These are phyloP conservation scores for Sporopachydermia lactativora DNA, from an alignment of 805 yeast genomes.

Conservation along the genomic window DNA sequence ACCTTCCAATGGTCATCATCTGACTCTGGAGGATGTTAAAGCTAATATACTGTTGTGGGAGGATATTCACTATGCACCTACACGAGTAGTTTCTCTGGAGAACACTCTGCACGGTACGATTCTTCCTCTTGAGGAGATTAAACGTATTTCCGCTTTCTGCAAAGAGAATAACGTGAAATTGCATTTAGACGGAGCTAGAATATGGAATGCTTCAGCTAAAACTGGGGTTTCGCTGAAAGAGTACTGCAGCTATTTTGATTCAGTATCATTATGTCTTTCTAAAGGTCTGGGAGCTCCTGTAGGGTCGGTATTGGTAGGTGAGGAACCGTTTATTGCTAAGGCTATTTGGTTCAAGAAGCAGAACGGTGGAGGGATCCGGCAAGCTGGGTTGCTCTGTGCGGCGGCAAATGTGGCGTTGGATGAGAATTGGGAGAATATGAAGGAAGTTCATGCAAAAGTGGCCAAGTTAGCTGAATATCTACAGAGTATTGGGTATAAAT, in stretches of 20 bases:
- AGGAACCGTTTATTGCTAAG: constrained; percentile 38
- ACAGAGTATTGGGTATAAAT: constrained; percentile 32
- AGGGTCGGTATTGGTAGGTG: constrained; percentile 77
- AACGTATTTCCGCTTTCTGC: constrained; percentile 59
- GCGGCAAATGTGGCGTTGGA: constrained; percentile 76
- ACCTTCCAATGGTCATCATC: constrained; percentile 61
- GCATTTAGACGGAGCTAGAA: constrained; percentile 92
- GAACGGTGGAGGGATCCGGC: constrained; percentile 89
- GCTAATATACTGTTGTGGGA: constrained; percentile 58
- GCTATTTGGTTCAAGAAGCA: constrained; percentile 85
- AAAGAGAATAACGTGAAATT: constrained; percentile 39
- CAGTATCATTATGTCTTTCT: constrained; percentile 81
- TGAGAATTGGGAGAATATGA: constrained; percentile 49
- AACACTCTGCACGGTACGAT: constrained; percentile 80
- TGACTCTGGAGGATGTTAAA: constrained; percentile 70
- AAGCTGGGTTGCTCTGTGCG: constrained; percentile 64
- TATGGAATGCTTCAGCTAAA: constrained; percentile 79
- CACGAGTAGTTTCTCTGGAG: constrained; percentile 70
- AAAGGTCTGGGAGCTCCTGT: constrained; percentile 90
- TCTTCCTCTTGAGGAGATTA: constrained; percentile 67
- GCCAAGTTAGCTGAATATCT: constrained; percentile 26
- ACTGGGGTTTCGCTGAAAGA: constrained; percentile 55
- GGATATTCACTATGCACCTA: constrained; percentile 82
- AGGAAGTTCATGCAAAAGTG: constrained; percentile 36
- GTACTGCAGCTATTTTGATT: constrained; percentile 67